Evolutionary conservation across 225 moss, liverwort and hornwort species (phyloP).

Genomic region (Ulota crispa): DNA sequence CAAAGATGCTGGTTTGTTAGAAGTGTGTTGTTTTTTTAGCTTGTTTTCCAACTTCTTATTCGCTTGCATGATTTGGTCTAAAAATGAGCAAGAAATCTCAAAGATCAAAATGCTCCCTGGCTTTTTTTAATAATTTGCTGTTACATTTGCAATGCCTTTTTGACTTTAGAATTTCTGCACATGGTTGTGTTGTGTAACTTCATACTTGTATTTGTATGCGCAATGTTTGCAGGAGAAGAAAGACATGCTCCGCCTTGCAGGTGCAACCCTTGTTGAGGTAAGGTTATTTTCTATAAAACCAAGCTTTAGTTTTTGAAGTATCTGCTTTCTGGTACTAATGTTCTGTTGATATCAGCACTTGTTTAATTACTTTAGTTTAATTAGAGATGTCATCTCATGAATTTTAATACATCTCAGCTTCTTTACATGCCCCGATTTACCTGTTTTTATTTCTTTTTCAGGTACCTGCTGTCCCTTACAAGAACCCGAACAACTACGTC

Average conservation of each 20-base stretch:
- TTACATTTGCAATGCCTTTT: not conserved
- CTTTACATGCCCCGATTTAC: not conserved
- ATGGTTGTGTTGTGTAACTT: not conserved
- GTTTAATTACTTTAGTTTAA: not conserved
- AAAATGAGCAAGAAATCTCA: not conserved
- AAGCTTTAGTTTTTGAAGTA: not conserved
- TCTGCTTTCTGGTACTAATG: slow-evolving; percentile 1
- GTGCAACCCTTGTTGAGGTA: slow-evolving; percentile 89
- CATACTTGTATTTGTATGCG: not conserved
- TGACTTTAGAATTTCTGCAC: not conserved
- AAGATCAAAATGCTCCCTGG: not conserved
- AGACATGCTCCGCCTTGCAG: slow-evolving; percentile 95
- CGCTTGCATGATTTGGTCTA: not conserved
- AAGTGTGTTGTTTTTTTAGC: not conserved
- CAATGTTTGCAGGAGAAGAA: slow-evolving; percentile 78
- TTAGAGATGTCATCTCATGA: not conserved
- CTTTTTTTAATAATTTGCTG: not conserved
- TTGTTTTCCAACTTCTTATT: not conserved
- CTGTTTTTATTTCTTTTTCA: slow-evolving; percentile 19
- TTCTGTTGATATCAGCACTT: not conserved
- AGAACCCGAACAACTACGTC: slow-evolving; percentile 92
- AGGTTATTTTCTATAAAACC: not conserved
- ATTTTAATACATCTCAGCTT: not conserved
- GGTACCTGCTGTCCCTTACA: slow-evolving; percentile 95
- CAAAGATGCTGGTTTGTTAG: not conserved